Evolutionary conservation across 495 filamentous ascomycete genomes (phyloP).

Genomic region (Lophium mytilinum): DNA sequence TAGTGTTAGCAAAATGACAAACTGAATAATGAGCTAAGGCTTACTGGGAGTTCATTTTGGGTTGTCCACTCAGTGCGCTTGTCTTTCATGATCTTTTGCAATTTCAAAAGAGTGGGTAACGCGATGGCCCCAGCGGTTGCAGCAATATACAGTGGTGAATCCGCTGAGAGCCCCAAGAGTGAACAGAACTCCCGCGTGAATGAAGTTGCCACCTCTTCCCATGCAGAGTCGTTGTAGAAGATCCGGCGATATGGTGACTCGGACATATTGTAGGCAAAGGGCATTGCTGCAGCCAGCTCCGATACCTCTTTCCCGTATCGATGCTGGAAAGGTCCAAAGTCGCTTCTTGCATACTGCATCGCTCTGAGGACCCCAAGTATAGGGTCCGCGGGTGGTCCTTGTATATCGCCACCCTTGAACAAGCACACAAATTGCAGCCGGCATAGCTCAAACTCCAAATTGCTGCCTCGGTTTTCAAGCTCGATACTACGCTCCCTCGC

Average conservation of each 20-base stretch:
- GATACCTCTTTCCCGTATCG: constrained; percentile 69
- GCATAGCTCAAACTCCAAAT: constrained; percentile 89
- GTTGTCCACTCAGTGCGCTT: constrained; percentile 94
- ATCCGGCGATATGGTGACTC: constrained; percentile 65
- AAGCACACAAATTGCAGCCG: constrained; percentile 81
- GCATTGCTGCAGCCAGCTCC: constrained; percentile 67
- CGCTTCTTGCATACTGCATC: constrained; percentile 59
- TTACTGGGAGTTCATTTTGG: constrained; percentile 74
- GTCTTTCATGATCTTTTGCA: constrained; percentile 70
- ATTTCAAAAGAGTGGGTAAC: constrained; percentile 73
- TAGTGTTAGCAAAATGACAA: constrained; percentile 1
- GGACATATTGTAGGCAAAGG: constrained; percentile 59
- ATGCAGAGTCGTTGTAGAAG: constrained; percentile 66
- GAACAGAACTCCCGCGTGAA: constrained; percentile 95
- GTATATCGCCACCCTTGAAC: constrained; percentile 44
- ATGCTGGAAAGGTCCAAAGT: constrained; percentile 57
- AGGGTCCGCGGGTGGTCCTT: constrained; percentile 1
- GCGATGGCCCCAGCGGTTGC: constrained; percentile 88
- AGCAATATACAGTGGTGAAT: constrained; percentile 85
- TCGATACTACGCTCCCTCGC: constrained; percentile 57
- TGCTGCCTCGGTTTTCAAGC: constrained; percentile 76
- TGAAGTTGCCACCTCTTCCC: constrained; percentile 68
- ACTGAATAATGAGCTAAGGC: constrained; percentile 5
- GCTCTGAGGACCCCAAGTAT: constrained; percentile 48
- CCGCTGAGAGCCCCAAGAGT: constrained; percentile 76